Percentiles rank a stretch among this genome's conserved stretches.
These are phyloP conservation scores for Balakata baccata DNA, from an alignment of 345 rosid genomes.

Conservation along the genomic window DNA sequence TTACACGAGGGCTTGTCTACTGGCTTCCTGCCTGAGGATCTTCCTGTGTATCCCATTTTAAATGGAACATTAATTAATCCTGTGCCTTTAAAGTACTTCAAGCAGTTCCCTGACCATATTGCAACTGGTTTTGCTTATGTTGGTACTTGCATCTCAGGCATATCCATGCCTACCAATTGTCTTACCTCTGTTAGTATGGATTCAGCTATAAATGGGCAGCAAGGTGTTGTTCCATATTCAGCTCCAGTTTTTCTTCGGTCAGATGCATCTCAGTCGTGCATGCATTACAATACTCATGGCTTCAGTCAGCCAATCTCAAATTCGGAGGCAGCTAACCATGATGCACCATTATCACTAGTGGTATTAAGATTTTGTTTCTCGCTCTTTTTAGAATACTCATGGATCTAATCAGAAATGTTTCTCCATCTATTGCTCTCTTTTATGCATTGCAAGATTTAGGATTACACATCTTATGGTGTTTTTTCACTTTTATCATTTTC, in stretches of 20 bases:
- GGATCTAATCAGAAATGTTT: neutral
- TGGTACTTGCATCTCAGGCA: constrained; percentile 28
- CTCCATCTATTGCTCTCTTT: neutral
- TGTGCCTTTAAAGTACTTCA: constrained; percentile 78
- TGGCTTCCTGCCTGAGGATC: constrained; percentile 82
- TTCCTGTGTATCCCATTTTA: constrained; percentile 72
- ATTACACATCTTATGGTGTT: neutral
- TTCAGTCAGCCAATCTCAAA: constrained; percentile 33
- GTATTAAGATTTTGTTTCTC: constrained; percentile 32
- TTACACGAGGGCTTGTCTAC: constrained; percentile 70
- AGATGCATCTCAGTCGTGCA: constrained; percentile 32
- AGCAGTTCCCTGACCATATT: constrained; percentile 83
- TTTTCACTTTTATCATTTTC: neutral
- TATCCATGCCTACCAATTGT: constrained; percentile 26
- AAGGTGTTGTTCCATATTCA: constrained; percentile 27
- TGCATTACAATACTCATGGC: constrained; percentile 23
- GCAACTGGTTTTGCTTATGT: constrained; percentile 74
- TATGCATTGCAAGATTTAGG: neutral
- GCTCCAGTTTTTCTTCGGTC: constrained; percentile 22
- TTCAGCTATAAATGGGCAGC: constrained; percentile 26
- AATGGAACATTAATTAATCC: constrained; percentile 58
- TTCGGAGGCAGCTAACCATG: constrained; percentile 26
- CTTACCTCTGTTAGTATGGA: constrained; percentile 22
- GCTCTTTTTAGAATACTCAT: neutral
- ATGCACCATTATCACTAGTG: constrained; percentile 38